Percentiles rank a stretch among this genome's conserved stretches.
phyloP scores from a whole-genome alignment of 495 filamentous ascomycete genomes.

The Cercophora scortea region DNA sequence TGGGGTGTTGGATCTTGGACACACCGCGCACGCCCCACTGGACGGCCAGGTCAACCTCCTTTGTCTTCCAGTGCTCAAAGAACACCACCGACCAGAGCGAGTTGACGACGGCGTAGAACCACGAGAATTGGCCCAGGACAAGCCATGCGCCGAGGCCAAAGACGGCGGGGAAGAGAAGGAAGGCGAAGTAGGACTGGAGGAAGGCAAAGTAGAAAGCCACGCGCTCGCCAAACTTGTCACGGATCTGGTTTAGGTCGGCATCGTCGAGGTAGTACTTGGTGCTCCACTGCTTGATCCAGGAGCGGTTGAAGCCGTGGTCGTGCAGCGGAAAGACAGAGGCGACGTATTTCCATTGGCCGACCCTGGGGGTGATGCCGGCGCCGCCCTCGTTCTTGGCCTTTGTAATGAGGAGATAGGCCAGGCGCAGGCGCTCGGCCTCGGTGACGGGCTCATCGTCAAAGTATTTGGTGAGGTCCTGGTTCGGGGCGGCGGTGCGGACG shows the following conservation, averaged over 20 bases:
- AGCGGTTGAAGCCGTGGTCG: conserved; percentile 76
- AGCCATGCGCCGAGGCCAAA: conserved; percentile 80
- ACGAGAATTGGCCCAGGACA: conserved; percentile 75
- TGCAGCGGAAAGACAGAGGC: conserved; percentile 82
- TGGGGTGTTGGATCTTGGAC: conserved; percentile 67
- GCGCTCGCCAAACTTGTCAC: conserved; percentile 86
- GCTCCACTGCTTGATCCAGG: conserved; percentile 86
- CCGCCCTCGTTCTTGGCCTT: conserved; percentile 74
- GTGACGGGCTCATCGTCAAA: conserved; percentile 62
- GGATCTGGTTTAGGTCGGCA: conserved; percentile 73
- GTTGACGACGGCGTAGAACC: conserved; percentile 73
- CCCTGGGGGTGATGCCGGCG: conserved; percentile 76
- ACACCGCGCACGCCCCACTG: conserved; percentile 90
- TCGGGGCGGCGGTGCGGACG: conserved; percentile 70
- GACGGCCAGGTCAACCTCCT: conserved; percentile 83
- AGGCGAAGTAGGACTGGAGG: conserved; percentile 83
- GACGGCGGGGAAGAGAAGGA: conserved; percentile 74
- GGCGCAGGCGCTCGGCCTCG: conserved; percentile 80
- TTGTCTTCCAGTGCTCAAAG: conserved; percentile 94
- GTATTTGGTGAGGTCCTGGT: conserved; percentile 58
- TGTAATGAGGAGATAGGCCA: conserved; percentile 82
- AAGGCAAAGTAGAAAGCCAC: conserved; percentile 98
- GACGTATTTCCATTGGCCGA: conserved; percentile 80
- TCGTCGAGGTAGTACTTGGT: conserved; percentile 69
- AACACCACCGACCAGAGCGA: conserved; percentile 85